Evolutionary conservation across 1,139 yeast species (phyloP).

Genomic region (Debaryomyces sp.): DNA sequence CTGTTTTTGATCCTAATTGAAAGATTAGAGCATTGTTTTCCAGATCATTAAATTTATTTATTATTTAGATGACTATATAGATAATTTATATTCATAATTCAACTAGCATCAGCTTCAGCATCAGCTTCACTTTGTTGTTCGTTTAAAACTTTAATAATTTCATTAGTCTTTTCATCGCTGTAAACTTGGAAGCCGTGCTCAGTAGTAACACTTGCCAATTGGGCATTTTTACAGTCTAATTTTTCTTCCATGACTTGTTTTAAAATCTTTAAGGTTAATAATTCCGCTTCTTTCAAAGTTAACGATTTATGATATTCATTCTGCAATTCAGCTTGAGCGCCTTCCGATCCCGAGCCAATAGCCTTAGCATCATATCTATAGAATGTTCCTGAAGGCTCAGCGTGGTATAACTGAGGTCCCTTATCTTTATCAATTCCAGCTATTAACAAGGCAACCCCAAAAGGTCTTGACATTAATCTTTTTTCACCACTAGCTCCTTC

Average conservation of each 20-base stretch:
- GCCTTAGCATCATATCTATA: slow-evolving; percentile 98
- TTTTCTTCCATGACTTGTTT: slow-evolving; percentile 99
- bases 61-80: slow-evolving; percentile 8
- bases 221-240: slow-evolving; percentile 93
- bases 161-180: slow-evolving; percentile 80
- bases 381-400: slow-evolving; percentile 98
- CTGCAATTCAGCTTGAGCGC: slow-evolving; percentile 97
- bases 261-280: slow-evolving; percentile 82
- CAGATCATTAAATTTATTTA: slow-evolving; percentile 22
- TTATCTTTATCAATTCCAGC: slow-evolving; percentile 93
- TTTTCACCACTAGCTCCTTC: slow-evolving; percentile 99
- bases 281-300: slow-evolving; percentile 93
- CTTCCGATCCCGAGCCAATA: slow-evolving; percentile 98
- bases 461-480: slow-evolving; percentile 97
- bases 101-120: slow-evolving; percentile 14
- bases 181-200: slow-evolving; percentile 88
- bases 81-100: slow-evolving; percentile 7
- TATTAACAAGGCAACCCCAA: slow-evolving; percentile 95
- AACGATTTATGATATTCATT: slow-evolving; percentile 94
- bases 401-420: slow-evolving; percentile 96
- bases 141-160: slow-evolving; percentile 72
- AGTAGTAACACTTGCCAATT: slow-evolving; percentile 88
- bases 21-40: slow-evolving; percentile 49
- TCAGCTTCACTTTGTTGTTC: slow-evolving; percentile 57
- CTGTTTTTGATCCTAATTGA: slow-evolving; percentile 56